A percentile compares a stretch with the other conserved stretches of the same genome.
Conservation (phyloP, 2,329 filamentous ascomycete genomes). For the Blumeria hordei region DNA sequence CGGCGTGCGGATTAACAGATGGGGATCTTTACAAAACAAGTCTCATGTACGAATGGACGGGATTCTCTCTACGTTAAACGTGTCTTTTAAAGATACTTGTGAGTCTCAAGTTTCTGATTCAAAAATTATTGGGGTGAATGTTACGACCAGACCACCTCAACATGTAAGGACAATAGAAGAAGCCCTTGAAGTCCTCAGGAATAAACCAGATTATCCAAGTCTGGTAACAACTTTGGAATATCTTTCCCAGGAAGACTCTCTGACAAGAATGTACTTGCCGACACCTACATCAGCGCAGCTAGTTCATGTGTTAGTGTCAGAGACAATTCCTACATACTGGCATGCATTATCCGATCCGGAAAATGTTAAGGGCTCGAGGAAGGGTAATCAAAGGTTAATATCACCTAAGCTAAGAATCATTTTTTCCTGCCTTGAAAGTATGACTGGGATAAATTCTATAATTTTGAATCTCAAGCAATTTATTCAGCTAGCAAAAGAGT, state of each 20-base stretch:
- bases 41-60: too few species aligned
- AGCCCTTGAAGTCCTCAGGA: conserved; percentile 33
- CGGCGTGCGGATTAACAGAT: too few species aligned
- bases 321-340: conserved; percentile 72
- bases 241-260: conserved; percentile 17
- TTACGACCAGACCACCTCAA: too few species aligned
- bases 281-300: conserved; percentile 49
- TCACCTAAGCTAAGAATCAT: conserved; percentile 24
- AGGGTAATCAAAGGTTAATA: not conserved
- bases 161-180: conserved; percentile 17
- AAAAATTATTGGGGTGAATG: too few species aligned
- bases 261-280: conserved; percentile 35
- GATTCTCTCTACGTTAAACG: too few species aligned
- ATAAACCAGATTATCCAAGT: conserved; percentile 34
- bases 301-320: conserved; percentile 46
- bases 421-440: conserved; percentile 40
- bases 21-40: too few species aligned
- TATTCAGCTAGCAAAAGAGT: conserved; percentile 24
- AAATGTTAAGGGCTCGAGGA: not conserved
- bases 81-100: too few species aligned
- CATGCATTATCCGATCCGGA: conserved; percentile 19
- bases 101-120: too few species aligned
- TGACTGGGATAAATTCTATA: conserved; percentile 57
- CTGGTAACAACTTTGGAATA: conserved; percentile 28
- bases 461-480: conserved; percentile 42